Percentiles rank a stretch among this genome's conserved stretches.
Evolutionary conservation across 2,329 filamentous ascomycete species (phyloP).

Genomic region (Pyrenochaeta sp.): DNA sequence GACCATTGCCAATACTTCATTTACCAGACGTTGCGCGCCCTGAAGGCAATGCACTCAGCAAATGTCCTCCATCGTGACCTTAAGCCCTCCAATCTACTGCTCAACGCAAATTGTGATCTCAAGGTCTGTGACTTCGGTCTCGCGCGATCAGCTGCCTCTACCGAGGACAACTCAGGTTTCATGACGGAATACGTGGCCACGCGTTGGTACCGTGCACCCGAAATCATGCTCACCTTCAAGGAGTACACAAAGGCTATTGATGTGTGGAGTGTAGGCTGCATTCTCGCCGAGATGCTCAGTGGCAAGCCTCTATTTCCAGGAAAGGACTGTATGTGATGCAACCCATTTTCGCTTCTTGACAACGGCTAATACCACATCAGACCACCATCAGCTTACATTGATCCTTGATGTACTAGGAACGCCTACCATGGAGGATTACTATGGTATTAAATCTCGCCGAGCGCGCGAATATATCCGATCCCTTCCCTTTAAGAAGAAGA

Average conservation of each 20-base stretch:
- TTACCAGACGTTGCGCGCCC: conserved; percentile 95
- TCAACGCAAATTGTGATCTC: conserved; percentile 98
- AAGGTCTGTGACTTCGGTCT: conserved; percentile 99
- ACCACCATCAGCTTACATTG: conserved; percentile 96
- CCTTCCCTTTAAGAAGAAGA: conserved; percentile 99
- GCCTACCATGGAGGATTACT: conserved; percentile 99
- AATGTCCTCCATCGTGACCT: conserved; percentile 97
- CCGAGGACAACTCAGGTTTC: conserved; percentile 99
- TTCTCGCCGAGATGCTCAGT: conserved; percentile 97
- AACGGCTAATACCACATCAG: conserved; percentile 55
- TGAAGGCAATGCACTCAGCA: conserved; percentile 99
- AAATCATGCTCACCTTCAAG: conserved; percentile 99
- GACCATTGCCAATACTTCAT: conserved; percentile 99
- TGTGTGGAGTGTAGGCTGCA: conserved; percentile 98
- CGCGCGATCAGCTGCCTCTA: conserved; percentile 92
- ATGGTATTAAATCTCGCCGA: conserved; percentile 97
- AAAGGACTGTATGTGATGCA: conserved; percentile 83
- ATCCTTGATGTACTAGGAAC: conserved; percentile 98
- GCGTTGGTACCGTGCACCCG: conserved; percentile 97
- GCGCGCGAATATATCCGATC: conserved; percentile 98
- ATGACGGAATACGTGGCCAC: conserved; percentile 99
- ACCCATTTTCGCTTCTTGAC: not conserved
- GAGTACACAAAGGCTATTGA: conserved; percentile 99
- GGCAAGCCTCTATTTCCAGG: conserved; percentile 98
- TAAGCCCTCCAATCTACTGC: conserved; percentile 94